Conservation (phyloP, 352 stramenopile genomes). For the Thraustochytrium sp. region DNA sequence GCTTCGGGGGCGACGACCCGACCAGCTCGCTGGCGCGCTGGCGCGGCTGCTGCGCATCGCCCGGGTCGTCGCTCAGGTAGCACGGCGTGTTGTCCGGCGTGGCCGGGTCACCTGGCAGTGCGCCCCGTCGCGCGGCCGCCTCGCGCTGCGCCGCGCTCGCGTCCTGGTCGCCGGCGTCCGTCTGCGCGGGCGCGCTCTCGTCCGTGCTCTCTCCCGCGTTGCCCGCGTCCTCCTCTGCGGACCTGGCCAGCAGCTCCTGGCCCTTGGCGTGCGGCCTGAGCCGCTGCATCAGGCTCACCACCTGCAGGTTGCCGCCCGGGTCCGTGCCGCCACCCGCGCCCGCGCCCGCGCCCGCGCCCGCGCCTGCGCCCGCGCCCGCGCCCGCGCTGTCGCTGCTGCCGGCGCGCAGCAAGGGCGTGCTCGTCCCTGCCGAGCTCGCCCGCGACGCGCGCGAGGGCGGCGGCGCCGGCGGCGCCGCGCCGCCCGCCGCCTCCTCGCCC, state of each 20-base stretch:
- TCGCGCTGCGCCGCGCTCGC: neutral
- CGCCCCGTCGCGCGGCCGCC: neutral
- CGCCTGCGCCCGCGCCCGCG: too few species aligned
- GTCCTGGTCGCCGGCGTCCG: neutral
- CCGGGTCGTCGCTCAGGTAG: neutral
- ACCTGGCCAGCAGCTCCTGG: too few species aligned
- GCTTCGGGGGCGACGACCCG: neutral
- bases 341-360: too few species aligned
- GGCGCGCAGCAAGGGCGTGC: too few species aligned
- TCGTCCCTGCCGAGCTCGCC: too few species aligned
- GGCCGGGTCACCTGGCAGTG: neutral
- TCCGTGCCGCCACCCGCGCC: too few species aligned
- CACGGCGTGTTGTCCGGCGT: slow-evolving; percentile 1
- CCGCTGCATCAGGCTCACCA: slow-evolving; percentile 4
- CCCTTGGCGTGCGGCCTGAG: neutral
- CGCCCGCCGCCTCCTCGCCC: too few species aligned
- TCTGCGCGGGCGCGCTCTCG: neutral
- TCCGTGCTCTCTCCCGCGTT: neutral
- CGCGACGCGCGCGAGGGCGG: too few species aligned
- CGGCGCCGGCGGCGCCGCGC: too few species aligned
- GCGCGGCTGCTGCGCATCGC: neutral
- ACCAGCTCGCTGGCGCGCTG: neutral
- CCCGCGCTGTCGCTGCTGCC: too few species aligned
- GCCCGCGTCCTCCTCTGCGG: neutral
- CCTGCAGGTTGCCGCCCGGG: neutral